Evolutionary conservation across 176 grass and related monocot genomes (phyloP).

Genomic region (Dactylis glomerata): DNA sequence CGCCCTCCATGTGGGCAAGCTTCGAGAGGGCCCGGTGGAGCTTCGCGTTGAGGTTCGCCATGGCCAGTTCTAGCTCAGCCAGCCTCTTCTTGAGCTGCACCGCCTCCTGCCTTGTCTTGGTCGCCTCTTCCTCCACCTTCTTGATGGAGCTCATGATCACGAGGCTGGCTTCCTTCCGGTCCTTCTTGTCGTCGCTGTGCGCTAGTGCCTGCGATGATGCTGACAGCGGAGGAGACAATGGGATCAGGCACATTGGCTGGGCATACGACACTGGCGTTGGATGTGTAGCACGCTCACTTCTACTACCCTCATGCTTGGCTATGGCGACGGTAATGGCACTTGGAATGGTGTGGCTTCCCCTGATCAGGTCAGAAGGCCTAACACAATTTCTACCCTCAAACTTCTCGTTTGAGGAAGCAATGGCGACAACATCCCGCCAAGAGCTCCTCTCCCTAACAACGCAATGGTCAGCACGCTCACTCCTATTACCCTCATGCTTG

Average conservation of each 20-base stretch:
- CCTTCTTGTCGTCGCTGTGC: background rate
- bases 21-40: slow-evolving; percentile 58
- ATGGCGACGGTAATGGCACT: background rate
- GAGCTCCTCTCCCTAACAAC: background rate
- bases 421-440: background rate
- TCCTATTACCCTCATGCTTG: background rate
- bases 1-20: slow-evolving; percentile 61
- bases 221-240: slow-evolving; percentile 48
- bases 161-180: slow-evolving; percentile 21
- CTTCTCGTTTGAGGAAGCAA: slow-evolving; percentile 17
- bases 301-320: background rate
- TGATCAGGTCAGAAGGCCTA: background rate
- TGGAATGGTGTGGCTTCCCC: slow-evolving; percentile 14
- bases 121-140: slow-evolving; percentile 63
- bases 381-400: background rate
- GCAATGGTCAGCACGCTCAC: background rate
- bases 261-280: slow-evolving; percentile 7
- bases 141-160: slow-evolving; percentile 47
- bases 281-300: background rate
- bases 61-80: slow-evolving; percentile 51
- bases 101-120: slow-evolving; percentile 60
- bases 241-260: slow-evolving; percentile 44
- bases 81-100: slow-evolving; percentile 64
- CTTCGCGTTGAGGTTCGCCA: slow-evolving; percentile 70
- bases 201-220: slow-evolving; percentile 47